Evolutionary conservation across 2,329 filamentous ascomycete species (phyloP).

Genomic region (Colletotrichum agaves): DNA sequence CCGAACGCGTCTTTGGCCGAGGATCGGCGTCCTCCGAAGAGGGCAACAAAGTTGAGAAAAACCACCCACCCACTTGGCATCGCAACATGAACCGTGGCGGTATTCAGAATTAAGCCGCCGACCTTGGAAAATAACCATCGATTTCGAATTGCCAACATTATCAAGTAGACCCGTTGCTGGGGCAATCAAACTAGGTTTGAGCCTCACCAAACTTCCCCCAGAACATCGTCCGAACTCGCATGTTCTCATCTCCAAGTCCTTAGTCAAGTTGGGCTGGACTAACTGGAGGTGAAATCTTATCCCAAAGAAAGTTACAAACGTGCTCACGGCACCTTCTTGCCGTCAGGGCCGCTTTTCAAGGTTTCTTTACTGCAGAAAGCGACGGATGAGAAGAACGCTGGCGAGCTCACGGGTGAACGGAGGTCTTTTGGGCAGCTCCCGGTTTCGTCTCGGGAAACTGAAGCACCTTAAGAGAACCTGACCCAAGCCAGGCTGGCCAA

Average conservation of each 20-base stretch:
- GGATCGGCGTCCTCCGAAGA: background rate
- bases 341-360: background rate
- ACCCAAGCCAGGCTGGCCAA: background rate
- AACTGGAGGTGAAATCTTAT: background rate
- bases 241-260: background rate
- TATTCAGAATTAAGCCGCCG: background rate
- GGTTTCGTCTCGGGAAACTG: background rate
- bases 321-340: background rate
- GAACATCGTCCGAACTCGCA: slow-evolving; percentile 8
- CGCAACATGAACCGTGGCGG: background rate
- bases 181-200: slow-evolving; percentile 13
- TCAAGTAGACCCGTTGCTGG: background rate
- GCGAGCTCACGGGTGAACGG: background rate
- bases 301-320: accelerated
- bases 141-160: background rate
- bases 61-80: background rate
- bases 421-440: background rate
- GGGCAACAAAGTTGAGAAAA: background rate
- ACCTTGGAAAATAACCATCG: background rate
- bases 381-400: background rate
- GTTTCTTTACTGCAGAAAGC: background rate
- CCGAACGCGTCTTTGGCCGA: background rate
- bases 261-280: background rate
- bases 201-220: slow-evolving; percentile 10
- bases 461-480: background rate